Evolutionary conservation across 108 stramenopile genomes (phyloP), one percentile per base, ranked within the genome.

Genomic region (Cyclotella choctawhatcheeana): DNA sequence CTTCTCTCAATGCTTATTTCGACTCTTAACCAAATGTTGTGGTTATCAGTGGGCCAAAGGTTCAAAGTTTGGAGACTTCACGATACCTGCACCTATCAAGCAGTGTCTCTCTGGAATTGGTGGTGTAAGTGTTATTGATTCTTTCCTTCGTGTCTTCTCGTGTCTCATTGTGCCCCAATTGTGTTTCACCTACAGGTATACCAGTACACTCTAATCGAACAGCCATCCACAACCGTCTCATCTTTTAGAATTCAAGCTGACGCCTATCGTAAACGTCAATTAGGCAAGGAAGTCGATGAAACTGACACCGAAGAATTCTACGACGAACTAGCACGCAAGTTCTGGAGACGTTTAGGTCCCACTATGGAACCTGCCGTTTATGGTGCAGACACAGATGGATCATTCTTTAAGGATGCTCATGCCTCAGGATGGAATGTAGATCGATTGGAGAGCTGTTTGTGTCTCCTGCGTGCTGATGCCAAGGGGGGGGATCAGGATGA

Each of bases 331-430:
- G 91, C 89, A 29, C 84, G 93, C 35, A 83, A 93, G 73, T 97
- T 94, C 73, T 97, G 97, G 97, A 90, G 88, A 72, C 82, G 92
- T 14, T 79, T 97, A 25, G 96, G 97, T 20, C 96, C 97, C 4
- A 96, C 93, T 44, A 91, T 92, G 92, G 85, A 94, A 45, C 87
- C 95, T 0, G 81, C 95, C 3, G 64, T 86, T 59, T 98, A 98
- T 69, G 98, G 98, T 6, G 98, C 98, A 16, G 98, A 98, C 80
- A 93, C 96, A 82, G 86, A 91, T 60, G 98, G 97, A 13, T 82
- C 95, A 8, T 83, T 98, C 10, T 98, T 97, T 79, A 77, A 84
- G 16, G 85, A 81, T 32, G 94, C 92, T 7, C 71, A 79, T 25
- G 86, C 91, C 3, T 84, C 74, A 69, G 91, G 95, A 10, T 98